Evolutionary conservation across 2,329 filamentous ascomycete genomes (phyloP).

Genomic region (Phaeosphaeria sp.): DNA sequence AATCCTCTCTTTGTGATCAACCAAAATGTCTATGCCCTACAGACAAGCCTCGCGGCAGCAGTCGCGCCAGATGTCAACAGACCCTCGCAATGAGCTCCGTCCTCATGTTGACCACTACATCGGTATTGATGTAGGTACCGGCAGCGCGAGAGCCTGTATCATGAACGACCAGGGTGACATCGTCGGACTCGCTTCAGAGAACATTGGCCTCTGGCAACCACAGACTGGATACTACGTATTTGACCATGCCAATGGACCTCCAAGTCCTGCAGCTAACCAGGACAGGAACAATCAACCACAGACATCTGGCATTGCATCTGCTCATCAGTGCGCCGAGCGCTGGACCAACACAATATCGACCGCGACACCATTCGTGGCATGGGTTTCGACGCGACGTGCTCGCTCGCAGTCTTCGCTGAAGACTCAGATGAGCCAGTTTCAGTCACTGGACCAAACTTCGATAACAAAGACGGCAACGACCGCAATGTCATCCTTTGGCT

Average conservation of each 20-base stretch:
- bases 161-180: constrained; percentile 93
- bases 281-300: constrained; percentile 92
- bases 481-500: constrained; percentile 98
- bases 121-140: constrained; percentile 95
- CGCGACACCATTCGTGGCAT: constrained; percentile 81
- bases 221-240: constrained; percentile 63
- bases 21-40: constrained; percentile 36
- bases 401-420: constrained; percentile 85
- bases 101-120: constrained; percentile 70
- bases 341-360: constrained; percentile 82
- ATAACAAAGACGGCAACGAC: constrained; percentile 76
- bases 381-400: constrained; percentile 99
- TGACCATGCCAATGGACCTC: not conserved
- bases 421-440: constrained; percentile 89
- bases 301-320: constrained; percentile 98
- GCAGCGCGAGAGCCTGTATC: constrained; percentile 92
- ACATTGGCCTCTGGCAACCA: constrained; percentile 61
- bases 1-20: constrained; percentile 12
- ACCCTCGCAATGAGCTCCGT: constrained; percentile 64
- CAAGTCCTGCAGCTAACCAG: constrained; percentile 13
- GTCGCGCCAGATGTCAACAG: constrained; percentile 57
- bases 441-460: constrained; percentile 89
- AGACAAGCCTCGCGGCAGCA: constrained; percentile 37
- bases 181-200: constrained; percentile 63
- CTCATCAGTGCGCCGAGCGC: constrained; percentile 80